These are phyloP conservation scores for Lipomyces spencermartinsiae DNA, from an alignment of 805 yeast genomes.

Conservation along the genomic window DNA sequence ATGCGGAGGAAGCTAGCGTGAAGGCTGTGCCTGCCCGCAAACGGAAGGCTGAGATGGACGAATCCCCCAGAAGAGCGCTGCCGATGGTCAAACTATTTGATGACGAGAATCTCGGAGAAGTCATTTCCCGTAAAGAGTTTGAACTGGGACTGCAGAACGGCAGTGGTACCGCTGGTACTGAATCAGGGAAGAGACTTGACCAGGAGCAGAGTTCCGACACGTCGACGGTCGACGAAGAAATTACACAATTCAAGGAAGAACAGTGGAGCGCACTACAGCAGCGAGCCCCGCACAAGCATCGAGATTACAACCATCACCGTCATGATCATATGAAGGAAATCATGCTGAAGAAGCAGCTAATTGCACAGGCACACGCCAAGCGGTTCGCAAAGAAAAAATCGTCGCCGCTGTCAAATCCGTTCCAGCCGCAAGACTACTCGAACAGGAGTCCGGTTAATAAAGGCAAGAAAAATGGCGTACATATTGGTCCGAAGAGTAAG, in stretches of 20 bases:
- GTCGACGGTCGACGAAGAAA: background rate
- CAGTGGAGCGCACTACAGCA: background rate
- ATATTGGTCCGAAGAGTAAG: constrained; percentile 6
- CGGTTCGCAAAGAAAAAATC: constrained; percentile 3
- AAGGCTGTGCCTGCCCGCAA: background rate
- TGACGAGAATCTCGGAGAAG: constrained; percentile 24
- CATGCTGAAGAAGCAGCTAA: constrained; percentile 7
- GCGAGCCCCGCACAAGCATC: constrained; percentile 5
- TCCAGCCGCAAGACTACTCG: constrained; percentile 2
- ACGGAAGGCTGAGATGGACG: background rate
- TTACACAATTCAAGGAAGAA: background rate
- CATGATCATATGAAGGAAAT: constrained; percentile 5
- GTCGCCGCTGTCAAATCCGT: background rate
- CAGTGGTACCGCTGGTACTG: background rate
- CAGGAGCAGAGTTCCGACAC: background rate
- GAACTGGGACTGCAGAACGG: background rate
- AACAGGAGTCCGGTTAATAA: background rate
- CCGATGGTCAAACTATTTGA: constrained; percentile 7
- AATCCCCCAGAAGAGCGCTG: background rate
- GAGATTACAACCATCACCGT: constrained; percentile 5
- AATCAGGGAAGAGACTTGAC: background rate
- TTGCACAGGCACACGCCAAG: constrained; percentile 3
- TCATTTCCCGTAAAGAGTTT: constrained; percentile 25
- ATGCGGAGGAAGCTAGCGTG: background rate
- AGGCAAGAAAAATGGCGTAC: background rate